These are phyloP conservation scores for Ceriops decandra DNA, from an alignment of 345 rosid genomes.

Conservation along the genomic window DNA sequence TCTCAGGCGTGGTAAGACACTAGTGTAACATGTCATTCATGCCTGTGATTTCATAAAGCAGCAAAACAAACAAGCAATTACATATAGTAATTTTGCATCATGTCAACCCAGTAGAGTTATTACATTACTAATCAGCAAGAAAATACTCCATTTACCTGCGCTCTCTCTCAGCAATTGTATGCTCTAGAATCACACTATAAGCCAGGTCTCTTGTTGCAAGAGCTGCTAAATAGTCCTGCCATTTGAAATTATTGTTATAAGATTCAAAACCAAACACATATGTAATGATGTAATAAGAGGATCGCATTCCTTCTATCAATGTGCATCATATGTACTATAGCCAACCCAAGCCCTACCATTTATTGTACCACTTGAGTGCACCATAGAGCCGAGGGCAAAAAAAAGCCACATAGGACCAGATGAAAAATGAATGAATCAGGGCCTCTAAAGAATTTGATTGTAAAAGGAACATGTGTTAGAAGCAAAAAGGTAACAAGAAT, in stretches of 20 bases:
- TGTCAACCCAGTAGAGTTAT: background rate
- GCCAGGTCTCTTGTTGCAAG: constrained; percentile 80
- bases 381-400: background rate
- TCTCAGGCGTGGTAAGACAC: background rate
- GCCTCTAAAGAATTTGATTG: background rate
- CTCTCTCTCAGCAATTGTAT: constrained; percentile 91
- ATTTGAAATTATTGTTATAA: constrained; percentile 18
- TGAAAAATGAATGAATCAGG: too few species aligned
- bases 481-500: background rate
- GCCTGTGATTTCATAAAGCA: background rate
- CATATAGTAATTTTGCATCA: background rate
- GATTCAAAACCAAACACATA: constrained; percentile 9
- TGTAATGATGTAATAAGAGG: background rate
- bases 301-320: background rate
- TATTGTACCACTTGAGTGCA: background rate
- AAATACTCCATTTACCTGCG: constrained; percentile 61
- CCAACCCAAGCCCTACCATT: background rate
- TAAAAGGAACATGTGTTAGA: background rate
- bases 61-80: background rate
- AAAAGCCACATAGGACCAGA: background rate
- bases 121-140: background rate
- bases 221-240: constrained; percentile 86
- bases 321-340: background rate
- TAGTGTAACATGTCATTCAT: background rate
- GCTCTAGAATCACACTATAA: constrained; percentile 78